Evolutionary conservation across 1,139 yeast genomes (phyloP).

Genomic region (Suhomyces panamericanus): DNA sequence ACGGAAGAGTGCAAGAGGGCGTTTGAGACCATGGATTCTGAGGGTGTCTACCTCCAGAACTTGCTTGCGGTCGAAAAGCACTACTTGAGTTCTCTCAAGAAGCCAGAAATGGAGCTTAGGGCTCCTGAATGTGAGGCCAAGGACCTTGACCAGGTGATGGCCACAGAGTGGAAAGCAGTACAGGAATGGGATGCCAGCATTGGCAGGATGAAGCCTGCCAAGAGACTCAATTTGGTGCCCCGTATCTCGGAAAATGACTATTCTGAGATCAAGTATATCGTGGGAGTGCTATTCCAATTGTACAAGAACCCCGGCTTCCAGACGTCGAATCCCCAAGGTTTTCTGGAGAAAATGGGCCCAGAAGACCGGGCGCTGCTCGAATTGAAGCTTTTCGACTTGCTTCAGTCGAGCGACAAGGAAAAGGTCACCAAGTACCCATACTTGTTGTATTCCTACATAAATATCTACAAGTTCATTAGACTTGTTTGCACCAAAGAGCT

Average conservation of each 20-base stretch:
- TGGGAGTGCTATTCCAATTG: conserved; percentile 32
- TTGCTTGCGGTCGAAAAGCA: conserved; percentile 31
- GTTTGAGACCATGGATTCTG: conserved; percentile 32
- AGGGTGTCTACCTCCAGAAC: conserved; percentile 23
- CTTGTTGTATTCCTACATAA: conserved; percentile 50
- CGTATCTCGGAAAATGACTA: conserved; percentile 39
- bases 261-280: conserved; percentile 38
- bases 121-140: conserved; percentile 22
- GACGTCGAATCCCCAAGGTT: not conserved
- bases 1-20: conserved; percentile 41
- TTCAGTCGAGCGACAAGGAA: conserved; percentile 58
- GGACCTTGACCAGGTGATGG: conserved; percentile 24
- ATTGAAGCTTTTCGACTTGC: conserved; percentile 35
- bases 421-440: conserved; percentile 53
- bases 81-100: conserved; percentile 24
- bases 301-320: conserved; percentile 16
- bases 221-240: conserved; percentile 32
- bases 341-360: conserved; percentile 12
- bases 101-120: conserved; percentile 21
- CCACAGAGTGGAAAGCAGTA: conserved; percentile 31
- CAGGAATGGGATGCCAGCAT: conserved; percentile 40
- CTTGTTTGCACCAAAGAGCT: conserved; percentile 41
- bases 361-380: conserved; percentile 22
- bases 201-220: conserved; percentile 27
- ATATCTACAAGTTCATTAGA: conserved; percentile 52